Evolutionary conservation across 805 yeast species (phyloP).

Genomic region (Wickerhamomyces hampshirensis): DNA sequence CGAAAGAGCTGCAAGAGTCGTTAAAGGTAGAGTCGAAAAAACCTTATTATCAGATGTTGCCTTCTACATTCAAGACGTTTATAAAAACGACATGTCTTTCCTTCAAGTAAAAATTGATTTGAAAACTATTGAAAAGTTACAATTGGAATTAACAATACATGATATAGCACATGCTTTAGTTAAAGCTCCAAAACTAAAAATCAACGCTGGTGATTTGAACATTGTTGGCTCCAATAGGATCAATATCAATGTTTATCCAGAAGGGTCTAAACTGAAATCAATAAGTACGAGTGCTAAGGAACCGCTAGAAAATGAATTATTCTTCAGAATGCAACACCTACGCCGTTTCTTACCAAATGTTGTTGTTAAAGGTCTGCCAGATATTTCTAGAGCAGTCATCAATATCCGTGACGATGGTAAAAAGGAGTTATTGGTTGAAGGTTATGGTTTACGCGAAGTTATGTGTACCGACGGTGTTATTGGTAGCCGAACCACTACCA

Average conservation of each 20-base stretch:
- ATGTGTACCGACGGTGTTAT: slow-evolving; percentile 97
- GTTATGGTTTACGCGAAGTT: slow-evolving; percentile 92
- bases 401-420: slow-evolving; percentile 82
- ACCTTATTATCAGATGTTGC: slow-evolving; percentile 84
- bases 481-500: slow-evolving; percentile 81
- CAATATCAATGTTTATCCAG: slow-evolving; percentile 54
- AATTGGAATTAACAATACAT: slow-evolving; percentile 80
- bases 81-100: slow-evolving; percentile 71
- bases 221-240: slow-evolving; percentile 61
- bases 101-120: slow-evolving; percentile 78
- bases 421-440: slow-evolving; percentile 93
- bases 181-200: slow-evolving; percentile 85
- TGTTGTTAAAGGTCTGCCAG: slow-evolving; percentile 89
- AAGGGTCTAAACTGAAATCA: slow-evolving; percentile 36
- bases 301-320: slow-evolving; percentile 46
- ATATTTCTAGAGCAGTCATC: slow-evolving; percentile 92
- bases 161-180: slow-evolving; percentile 81
- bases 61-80: slow-evolving; percentile 89
- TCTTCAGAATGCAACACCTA: slow-evolving; percentile 84
- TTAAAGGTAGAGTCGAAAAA: slow-evolving; percentile 95
- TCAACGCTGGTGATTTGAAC: slow-evolving; percentile 65
- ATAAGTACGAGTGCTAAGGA: slow-evolving; percentile 38
- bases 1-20: slow-evolving; percentile 97
- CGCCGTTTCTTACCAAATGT: slow-evolving; percentile 82
- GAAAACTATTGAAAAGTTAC: slow-evolving; percentile 81